A percentile compares a stretch with the other conserved stretches of the same genome.
Evolutionary conservation across 164 flowering plant genomes (phyloP).

Genomic region (Akebia trifoliata): DNA sequence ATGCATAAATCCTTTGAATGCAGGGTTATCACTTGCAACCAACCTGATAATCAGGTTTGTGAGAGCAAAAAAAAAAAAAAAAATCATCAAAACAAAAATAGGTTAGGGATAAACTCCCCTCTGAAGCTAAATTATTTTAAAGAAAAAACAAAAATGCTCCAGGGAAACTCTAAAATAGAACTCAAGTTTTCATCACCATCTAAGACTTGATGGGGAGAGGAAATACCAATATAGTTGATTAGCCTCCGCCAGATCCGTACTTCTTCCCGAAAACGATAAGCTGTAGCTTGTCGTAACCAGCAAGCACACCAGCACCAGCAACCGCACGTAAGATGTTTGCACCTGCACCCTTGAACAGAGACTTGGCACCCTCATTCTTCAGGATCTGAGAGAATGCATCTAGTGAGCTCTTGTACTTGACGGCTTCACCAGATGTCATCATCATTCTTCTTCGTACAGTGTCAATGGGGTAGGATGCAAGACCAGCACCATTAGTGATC

Average conservation of each 20-base stretch:
- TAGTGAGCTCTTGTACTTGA: slow-evolving; percentile 62
- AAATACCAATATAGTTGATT: slow-evolving; percentile 10
- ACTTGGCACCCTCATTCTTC: slow-evolving; percentile 59
- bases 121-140: not conserved
- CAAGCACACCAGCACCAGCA: slow-evolving; percentile 78
- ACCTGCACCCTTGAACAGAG: slow-evolving; percentile 72
- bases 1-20: no score
- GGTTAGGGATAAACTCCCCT: not conserved
- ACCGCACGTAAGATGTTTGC: slow-evolving; percentile 71
- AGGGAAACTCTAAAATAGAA: slow-evolving; percentile 5
- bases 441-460: slow-evolving; percentile 75
- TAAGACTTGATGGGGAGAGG: not conserved
- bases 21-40: no score
- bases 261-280: slow-evolving; percentile 62
- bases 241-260: slow-evolving; percentile 58
- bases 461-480: slow-evolving; percentile 68
- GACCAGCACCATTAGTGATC: slow-evolving; percentile 67
- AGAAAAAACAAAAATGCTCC: not conserved
- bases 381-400: slow-evolving; percentile 58
- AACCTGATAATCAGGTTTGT: not conserved
- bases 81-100: not conserved
- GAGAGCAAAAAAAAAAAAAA: not conserved
- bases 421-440: slow-evolving; percentile 77
- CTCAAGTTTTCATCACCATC: slow-evolving; percentile 48
- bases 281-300: slow-evolving; percentile 75